Evolutionary conservation across 2,329 filamentous ascomycete genomes (phyloP).

Genomic region (Diaporthe velutina): DNA sequence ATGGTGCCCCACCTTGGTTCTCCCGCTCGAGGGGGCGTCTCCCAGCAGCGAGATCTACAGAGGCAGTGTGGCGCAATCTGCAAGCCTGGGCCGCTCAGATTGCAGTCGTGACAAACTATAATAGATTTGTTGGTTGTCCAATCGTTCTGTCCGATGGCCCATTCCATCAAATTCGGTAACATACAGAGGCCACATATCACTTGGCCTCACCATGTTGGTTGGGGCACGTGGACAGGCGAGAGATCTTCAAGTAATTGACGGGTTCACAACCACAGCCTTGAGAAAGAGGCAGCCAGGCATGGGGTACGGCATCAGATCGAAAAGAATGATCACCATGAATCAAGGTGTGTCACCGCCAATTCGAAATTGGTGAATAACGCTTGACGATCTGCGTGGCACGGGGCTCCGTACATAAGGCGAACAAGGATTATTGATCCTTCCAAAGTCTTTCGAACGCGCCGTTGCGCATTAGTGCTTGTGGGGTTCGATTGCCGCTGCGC

Average conservation of each 20-base stretch:
- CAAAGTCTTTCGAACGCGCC: neutral
- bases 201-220: neutral
- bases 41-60: neutral
- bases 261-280: neutral
- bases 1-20: neutral
- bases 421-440: neutral
- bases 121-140: neutral
- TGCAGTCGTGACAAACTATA: neutral
- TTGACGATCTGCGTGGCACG: neutral
- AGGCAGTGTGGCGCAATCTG: neutral
- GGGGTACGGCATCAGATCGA: neutral
- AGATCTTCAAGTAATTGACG: neutral
- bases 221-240: neutral
- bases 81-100: neutral
- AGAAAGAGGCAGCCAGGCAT: neutral
- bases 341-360: neutral
- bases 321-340: neutral
- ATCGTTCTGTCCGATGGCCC: neutral
- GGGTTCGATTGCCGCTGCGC: neutral
- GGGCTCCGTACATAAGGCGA: neutral
- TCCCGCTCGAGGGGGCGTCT: neutral
- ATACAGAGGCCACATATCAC: neutral
- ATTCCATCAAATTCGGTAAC: neutral
- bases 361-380: neutral
- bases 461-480: neutral